Evolutionary conservation across 148 eudicot species (phyloP).

Genomic region (Mesembryanthemum crystallinum): DNA sequence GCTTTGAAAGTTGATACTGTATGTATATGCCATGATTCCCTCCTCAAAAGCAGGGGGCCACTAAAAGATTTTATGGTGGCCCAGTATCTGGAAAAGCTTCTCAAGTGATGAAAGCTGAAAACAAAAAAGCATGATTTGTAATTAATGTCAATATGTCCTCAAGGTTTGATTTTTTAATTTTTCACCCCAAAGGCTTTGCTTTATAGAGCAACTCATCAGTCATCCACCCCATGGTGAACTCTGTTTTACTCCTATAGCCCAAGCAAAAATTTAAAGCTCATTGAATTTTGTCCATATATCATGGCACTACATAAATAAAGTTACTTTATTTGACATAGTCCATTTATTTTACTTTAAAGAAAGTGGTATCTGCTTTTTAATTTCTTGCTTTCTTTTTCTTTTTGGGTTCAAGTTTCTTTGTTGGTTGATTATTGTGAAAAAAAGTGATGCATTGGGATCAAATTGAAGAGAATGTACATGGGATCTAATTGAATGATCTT

Average conservation of each 20-base stretch:
- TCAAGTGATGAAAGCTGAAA: slow-evolving; percentile 27
- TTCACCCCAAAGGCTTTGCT: neutral
- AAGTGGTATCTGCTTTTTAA: slow-evolving; percentile 4
- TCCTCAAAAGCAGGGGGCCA: slow-evolving; percentile 32
- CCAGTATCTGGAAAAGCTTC: slow-evolving; percentile 26
- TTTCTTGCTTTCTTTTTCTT: slow-evolving; percentile 22
- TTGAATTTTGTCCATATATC: slow-evolving; percentile 28
- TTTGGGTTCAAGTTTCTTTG: slow-evolving; percentile 29
- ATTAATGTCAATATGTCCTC: neutral
- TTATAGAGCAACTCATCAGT: neutral
- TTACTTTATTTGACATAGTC: slow-evolving; percentile 25
- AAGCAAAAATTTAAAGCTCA: slow-evolving; percentile 19
- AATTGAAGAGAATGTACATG: slow-evolving; percentile 7
- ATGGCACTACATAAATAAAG: slow-evolving; percentile 32
- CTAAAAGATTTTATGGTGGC: slow-evolving; percentile 27
- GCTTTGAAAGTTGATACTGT: slow-evolving; percentile 12
- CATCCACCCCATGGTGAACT: neutral
- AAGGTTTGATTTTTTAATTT: neutral
- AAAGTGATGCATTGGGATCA: slow-evolving; percentile 25
- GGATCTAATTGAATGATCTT: neutral
- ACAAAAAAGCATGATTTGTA: slow-evolving; percentile 14
- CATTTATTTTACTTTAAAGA: slow-evolving; percentile 16
- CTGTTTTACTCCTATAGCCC: neutral
- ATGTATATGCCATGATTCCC: slow-evolving; percentile 35
- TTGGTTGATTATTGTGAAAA: slow-evolving; percentile 23